Evolutionary conservation across 192 early-diverging fungal genomes (phyloP), one percentile per base, ranked within the genome.

Genomic region (Backusella westeae): DNA sequence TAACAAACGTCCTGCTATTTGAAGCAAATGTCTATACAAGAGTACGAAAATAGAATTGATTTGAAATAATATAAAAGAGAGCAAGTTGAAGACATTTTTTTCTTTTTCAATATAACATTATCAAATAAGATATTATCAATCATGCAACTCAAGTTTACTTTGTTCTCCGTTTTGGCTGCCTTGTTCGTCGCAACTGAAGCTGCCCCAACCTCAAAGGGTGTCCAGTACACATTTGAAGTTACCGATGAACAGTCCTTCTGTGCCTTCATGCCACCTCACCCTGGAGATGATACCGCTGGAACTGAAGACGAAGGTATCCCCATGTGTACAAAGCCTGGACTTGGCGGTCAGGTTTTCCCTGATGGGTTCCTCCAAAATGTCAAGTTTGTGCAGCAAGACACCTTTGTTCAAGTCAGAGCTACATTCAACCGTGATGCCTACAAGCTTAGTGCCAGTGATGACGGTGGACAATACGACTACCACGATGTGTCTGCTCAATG

Each of bases 401-500:
- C 71, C 0, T 88, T 81, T 68, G 82, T 85, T 15, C 87, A 88
- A 56, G 52, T 87, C 12, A 86, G 85, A 29, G 87, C 85, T 34
- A 70, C 34, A 34, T 82, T 88, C 70, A 81, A 86, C 29, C 42
- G 63, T n/a, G 66, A 77, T 15, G 71, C 76, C 39, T 88, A 88
- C 36, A 32, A 72, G 0, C 39, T 86, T 35, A 32, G 44, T 8
- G 10, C 46, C 1, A 73, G 8, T 15, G 87, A 88, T 53, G 73
- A 59, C 1, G 87, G 87, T 39, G 87, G 87, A 3, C 87, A 88
- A 73, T 88, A 85, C 39, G 87, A 88, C 66, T 73, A 67, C 10
- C 69, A 75, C 17, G 81, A 82, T 72, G 67, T 67, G 34, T 80
- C 34, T 78, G 85, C 81, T 73, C 75, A 76, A 52, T 86, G 85